Conservation (phyloP, 345 rosid species). For the Citrus unshiu region DNA sequence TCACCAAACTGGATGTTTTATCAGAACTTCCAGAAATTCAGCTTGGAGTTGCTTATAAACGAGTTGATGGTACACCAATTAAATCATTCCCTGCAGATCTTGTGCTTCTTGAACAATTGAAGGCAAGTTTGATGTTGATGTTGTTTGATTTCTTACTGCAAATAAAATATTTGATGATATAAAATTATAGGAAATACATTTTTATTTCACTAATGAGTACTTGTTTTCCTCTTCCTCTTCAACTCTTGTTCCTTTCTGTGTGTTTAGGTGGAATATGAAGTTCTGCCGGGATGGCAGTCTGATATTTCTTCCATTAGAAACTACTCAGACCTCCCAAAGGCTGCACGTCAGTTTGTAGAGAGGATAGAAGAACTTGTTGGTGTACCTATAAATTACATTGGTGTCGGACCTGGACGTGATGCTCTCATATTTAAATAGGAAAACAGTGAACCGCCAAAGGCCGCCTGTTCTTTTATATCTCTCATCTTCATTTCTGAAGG, state of each 20-base stretch:
- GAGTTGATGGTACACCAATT: constrained; percentile 63
- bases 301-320: constrained; percentile 75
- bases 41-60: constrained; percentile 76
- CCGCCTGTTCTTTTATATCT: constrained; percentile 46
- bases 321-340: constrained; percentile 82
- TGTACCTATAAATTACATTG: constrained; percentile 79
- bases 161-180: neutral
- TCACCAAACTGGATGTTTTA: constrained; percentile 91
- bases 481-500: constrained; percentile 39
- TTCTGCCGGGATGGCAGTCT: constrained; percentile 78
- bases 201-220: neutral
- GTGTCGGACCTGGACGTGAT: constrained; percentile 89
- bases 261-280: constrained; percentile 84
- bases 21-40: constrained; percentile 81
- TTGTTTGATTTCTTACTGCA: no score
- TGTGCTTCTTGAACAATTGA: constrained; percentile 66
- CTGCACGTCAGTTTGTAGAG: constrained; percentile 74
- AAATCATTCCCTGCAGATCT: constrained; percentile 90
- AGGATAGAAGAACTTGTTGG: constrained; percentile 92
- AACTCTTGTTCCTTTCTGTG: neutral
- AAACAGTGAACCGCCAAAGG: neutral
- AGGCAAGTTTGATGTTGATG: constrained; percentile 37
- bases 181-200: neutral
- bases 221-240: neutral
- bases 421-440: constrained; percentile 79